Conservation (phyloP, 768 basidiomycete species). For the Boletus rubescentipes region DNA sequence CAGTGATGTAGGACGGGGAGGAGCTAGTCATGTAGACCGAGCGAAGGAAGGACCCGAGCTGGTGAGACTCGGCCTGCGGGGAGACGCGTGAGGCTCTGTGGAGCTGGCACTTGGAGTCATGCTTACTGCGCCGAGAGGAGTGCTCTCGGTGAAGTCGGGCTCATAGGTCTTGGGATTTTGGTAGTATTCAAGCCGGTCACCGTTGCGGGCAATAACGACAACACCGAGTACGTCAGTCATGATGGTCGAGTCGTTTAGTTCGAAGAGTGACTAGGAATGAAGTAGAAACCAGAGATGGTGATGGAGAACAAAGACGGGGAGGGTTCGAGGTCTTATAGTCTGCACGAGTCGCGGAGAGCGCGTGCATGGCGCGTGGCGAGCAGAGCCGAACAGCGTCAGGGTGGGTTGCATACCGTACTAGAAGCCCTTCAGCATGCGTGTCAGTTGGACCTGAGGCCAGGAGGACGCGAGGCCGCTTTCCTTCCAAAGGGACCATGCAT, state of each 20-base stretch:
- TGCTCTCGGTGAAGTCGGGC: constrained; percentile 62
- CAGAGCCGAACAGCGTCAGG: constrained; percentile 26
- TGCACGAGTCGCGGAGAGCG: constrained; percentile 19
- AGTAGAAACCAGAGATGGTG: constrained; percentile 18
- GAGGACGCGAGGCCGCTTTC: constrained; percentile 34
- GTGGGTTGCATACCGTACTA: constrained; percentile 18
- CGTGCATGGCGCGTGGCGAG: constrained; percentile 30
- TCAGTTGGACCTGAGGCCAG: constrained; percentile 29
- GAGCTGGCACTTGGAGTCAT: not conserved
- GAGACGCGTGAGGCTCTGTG: not conserved
- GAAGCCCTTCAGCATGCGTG: constrained; percentile 22
- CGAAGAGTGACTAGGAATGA: constrained; percentile 15
- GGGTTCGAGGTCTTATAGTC: constrained; percentile 25
- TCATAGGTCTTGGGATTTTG: constrained; percentile 73
- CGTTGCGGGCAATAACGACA: constrained; percentile 76
- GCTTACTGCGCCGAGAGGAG: constrained; percentile 71
- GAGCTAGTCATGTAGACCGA: constrained; percentile 61
- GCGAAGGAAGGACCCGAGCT: constrained; percentile 62
- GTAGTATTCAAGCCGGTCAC: constrained; percentile 66
- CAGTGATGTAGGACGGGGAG: constrained; percentile 69
- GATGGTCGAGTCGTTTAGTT: constrained; percentile 13
- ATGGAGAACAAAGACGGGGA: constrained; percentile 10
- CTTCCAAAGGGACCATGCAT: constrained; percentile 27
- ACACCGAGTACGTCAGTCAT: constrained; percentile 67
- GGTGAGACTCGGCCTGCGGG: constrained; percentile 60